phyloP scores from a whole-genome alignment of 2,329 filamentous ascomycete genomes.

The Sarocladium kiliense region DNA sequence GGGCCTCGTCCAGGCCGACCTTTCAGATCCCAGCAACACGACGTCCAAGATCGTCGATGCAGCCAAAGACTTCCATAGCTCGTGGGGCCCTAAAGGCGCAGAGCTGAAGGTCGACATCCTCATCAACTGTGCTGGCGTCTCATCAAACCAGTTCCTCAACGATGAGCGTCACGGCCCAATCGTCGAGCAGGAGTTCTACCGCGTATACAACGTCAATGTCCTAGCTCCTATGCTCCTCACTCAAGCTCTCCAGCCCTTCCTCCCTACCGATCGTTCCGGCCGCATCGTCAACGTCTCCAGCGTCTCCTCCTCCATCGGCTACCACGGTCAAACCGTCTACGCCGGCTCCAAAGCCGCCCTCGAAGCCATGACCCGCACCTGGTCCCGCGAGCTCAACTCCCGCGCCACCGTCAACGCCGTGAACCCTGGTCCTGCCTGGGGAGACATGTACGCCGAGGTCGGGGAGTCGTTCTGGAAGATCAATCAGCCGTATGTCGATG shows the following conservation, averaged over 20 bases:
- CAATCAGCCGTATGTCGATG: conserved; percentile 32
- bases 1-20: conserved; percentile 23
- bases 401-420: conserved; percentile 51
- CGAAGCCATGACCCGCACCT: conserved; percentile 55
- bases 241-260: conserved; percentile 64
- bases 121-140: conserved; percentile 78
- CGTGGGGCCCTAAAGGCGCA: conserved; percentile 15
- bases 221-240: conserved; percentile 73
- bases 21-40: conserved; percentile 27
- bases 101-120: conserved; percentile 64
- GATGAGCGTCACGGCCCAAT: conserved; percentile 48
- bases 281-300: conserved; percentile 52
- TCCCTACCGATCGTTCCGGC: conserved; percentile 62
- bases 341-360: conserved; percentile 53
- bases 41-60: conserved; percentile 23
- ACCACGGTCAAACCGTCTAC: conserved; percentile 51
- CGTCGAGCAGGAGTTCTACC: conserved; percentile 59
- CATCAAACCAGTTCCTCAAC: conserved; percentile 59
- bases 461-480: conserved; percentile 30
- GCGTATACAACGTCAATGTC: conserved; percentile 75
- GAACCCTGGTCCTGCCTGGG: conserved; percentile 52
- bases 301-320: conserved; percentile 47
- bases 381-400: conserved; percentile 51
- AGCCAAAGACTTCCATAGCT: conserved; percentile 18
- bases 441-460: conserved; percentile 42